A percentile compares a stretch with the other conserved stretches of the same genome.
These are phyloP conservation scores for Penicillium freii DNA, from an alignment of 2,329 filamentous ascomycete genomes.

Conservation along the genomic window DNA sequence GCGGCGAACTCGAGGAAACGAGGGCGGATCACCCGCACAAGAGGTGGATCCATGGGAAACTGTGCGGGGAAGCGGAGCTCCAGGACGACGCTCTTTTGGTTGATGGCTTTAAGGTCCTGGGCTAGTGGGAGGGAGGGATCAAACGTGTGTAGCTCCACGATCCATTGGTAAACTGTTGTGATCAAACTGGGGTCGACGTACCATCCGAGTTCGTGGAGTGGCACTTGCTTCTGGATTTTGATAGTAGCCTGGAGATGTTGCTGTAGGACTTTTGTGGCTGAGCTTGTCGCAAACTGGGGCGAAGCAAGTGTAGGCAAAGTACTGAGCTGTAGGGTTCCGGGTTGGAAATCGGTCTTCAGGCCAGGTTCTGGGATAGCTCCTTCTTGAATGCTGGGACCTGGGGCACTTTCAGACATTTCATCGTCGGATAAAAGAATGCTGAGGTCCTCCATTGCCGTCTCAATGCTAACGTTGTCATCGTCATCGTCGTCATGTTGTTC, in stretches of 20 bases:
- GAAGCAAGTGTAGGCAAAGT: constrained; percentile 63
- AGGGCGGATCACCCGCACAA: constrained; percentile 78
- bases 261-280: constrained; percentile 62
- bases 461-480: constrained; percentile 46
- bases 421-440: constrained; percentile 40
- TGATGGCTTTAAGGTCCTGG: constrained; percentile 65
- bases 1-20: constrained; percentile 68
- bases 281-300: constrained; percentile 63
- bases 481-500: constrained; percentile 23
- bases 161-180: constrained; percentile 83
- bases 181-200: constrained; percentile 68
- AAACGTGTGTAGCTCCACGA: constrained; percentile 84
- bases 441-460: constrained; percentile 51
- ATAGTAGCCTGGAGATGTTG: constrained; percentile 64
- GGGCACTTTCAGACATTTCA: constrained; percentile 6
- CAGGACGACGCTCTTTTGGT: constrained; percentile 67
- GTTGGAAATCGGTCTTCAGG: constrained; percentile 60
- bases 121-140: constrained; percentile 66
- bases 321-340: constrained; percentile 62
- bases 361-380: background rate
- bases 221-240: constrained; percentile 60
- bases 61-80: constrained; percentile 77
- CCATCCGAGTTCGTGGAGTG: constrained; percentile 72
- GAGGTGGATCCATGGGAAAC: constrained; percentile 77
- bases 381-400: background rate